These are phyloP conservation scores for Lagenaria siceraria DNA, from an alignment of 306 rosid genomes.

Conservation along the genomic window DNA sequence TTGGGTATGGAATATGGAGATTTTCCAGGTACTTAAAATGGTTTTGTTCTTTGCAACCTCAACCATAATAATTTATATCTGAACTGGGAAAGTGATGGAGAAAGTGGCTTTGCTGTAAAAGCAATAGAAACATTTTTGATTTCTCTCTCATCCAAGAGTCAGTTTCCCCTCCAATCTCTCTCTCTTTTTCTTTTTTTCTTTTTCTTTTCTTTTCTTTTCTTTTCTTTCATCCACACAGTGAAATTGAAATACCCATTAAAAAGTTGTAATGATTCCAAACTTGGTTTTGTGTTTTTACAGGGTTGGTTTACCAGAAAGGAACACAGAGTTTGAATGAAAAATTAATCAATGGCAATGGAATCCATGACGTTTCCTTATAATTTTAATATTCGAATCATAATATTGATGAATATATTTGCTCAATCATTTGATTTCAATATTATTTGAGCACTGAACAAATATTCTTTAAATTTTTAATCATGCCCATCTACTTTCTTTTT, in stretches of 20 bases:
- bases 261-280: not conserved
- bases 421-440: not conserved
- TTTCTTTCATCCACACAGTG: not conserved
- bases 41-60: not conserved
- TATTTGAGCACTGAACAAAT: not conserved
- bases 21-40: not conserved
- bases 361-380: not conserved
- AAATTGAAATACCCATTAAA: not conserved
- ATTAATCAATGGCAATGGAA: not conserved
- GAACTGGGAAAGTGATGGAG: constrained; percentile 3
- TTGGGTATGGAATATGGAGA: not conserved
- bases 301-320: not conserved
- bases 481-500: not conserved
- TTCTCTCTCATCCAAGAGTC: constrained; percentile 6
- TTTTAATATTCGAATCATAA: not conserved
- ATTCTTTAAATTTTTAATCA: not conserved
- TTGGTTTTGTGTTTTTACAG: not conserved
- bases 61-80: not conserved
- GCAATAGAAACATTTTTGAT: constrained; percentile 1
- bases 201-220: no score
- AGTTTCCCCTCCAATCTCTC: not conserved
- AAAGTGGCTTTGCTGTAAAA: constrained; percentile 13
- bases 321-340: not conserved
- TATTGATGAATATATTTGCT: not conserved
- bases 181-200: no score